Evolutionary conservation across 805 yeast species (phyloP).

Genomic region (Lipomyces yamadae): DNA sequence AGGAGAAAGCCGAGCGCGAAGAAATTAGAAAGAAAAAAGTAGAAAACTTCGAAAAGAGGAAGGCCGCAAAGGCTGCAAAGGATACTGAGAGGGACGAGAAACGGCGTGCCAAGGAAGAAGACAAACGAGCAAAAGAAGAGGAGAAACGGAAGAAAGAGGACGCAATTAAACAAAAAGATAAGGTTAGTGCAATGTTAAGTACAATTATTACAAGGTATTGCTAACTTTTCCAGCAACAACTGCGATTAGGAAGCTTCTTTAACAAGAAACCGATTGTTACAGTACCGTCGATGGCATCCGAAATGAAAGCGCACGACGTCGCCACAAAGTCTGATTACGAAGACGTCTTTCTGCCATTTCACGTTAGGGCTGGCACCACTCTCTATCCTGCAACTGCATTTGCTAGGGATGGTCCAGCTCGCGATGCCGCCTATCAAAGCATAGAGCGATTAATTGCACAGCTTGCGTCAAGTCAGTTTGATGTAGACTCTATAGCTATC

Average conservation of each 20-base stretch:
- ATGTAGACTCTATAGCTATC: slow-evolving; percentile 3
- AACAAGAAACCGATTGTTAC: slow-evolving; percentile 15
- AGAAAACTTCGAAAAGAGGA: slow-evolving; percentile 17
- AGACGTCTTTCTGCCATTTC: slow-evolving; percentile 44
- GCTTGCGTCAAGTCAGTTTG: neutral
- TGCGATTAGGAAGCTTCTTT: slow-evolving; percentile 33
- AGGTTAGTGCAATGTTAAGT: neutral
- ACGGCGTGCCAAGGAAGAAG: slow-evolving; percentile 39
- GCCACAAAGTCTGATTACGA: slow-evolving; percentile 41
- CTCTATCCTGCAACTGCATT: slow-evolving; percentile 34
- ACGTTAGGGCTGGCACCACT: slow-evolving; percentile 40
- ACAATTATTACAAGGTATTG: slow-evolving; percentile 13
- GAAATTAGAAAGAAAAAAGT: slow-evolving; percentile 20
- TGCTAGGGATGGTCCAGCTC: slow-evolving; percentile 6
- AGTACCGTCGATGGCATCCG: slow-evolving; percentile 3
- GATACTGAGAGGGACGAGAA: slow-evolving; percentile 38
- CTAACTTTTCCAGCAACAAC: slow-evolving; percentile 30
- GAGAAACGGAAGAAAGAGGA: slow-evolving; percentile 37
- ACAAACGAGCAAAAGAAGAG: slow-evolving; percentile 37
- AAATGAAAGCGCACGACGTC: slow-evolving; percentile 3
- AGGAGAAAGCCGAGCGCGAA: slow-evolving; percentile 31
- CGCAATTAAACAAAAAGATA: slow-evolving; percentile 21
- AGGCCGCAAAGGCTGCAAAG: slow-evolving; percentile 18
- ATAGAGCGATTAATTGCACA: slow-evolving; percentile 22
- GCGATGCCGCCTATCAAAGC: neutral